phyloP scores from a whole-genome alignment of 345 rosid genomes.

The Eucalyptus melliodora region DNA sequence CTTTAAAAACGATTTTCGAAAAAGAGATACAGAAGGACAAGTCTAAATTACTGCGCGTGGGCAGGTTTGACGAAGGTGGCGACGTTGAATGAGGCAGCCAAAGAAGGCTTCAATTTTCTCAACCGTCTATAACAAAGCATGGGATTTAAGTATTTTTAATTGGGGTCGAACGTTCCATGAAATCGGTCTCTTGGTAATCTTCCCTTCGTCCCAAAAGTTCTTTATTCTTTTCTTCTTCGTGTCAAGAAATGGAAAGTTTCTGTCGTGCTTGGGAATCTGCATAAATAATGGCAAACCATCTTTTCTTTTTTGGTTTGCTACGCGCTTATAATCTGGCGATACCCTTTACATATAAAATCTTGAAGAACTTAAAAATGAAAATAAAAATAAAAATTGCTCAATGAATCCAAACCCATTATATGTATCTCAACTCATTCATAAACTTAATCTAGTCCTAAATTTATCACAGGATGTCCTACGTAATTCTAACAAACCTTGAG shows the following conservation, averaged over 20 bases:
- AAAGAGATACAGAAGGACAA: not conserved
- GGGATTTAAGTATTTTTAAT: no score
- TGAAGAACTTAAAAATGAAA: not conserved
- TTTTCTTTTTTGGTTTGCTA: not conserved
- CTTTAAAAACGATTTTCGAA: no score
- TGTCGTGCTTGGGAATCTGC: not conserved
- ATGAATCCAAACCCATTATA: not conserved
- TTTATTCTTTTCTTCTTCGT: not conserved
- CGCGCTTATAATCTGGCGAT: fast-evolving
- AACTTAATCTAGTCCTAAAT: no score
- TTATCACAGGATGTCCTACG: no score
- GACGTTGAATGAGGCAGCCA: not conserved
- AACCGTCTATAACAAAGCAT: not conserved
- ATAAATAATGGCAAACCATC: not conserved
- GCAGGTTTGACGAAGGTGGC: not conserved
- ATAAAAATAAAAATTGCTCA: not conserved
- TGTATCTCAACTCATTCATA: not conserved
- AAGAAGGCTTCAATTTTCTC: not conserved
- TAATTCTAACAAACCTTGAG: no score
- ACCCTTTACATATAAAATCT: not conserved
- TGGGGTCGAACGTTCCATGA: not conserved
- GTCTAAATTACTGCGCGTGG: not conserved
- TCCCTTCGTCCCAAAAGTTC: not conserved
- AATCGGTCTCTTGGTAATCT: not conserved
- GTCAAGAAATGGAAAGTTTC: not conserved